These are phyloP conservation scores for Saccharomyces hybrid DNA, from an alignment of 1,139 yeast species.

Conservation along the genomic window DNA sequence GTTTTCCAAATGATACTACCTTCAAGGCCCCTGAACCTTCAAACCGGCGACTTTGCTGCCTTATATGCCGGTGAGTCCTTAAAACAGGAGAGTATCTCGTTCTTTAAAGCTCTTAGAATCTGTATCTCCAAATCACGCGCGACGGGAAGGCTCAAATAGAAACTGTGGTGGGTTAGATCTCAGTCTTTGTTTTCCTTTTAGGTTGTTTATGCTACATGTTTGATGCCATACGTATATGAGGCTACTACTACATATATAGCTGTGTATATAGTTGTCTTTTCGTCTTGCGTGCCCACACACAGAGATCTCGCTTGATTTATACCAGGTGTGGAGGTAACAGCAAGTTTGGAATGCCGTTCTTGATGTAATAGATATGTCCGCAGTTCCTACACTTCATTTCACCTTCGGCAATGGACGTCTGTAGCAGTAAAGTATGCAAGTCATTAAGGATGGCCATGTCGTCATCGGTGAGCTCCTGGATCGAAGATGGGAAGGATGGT, in stretches of 20 bases:
- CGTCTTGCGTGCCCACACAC: background rate
- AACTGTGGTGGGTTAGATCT: background rate
- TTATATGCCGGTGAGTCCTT: background rate
- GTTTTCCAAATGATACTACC: background rate
- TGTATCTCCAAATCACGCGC: background rate
- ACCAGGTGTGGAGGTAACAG: conserved; percentile 90
- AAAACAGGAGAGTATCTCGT: background rate
- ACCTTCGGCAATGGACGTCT: conserved; percentile 82
- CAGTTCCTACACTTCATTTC: conserved; percentile 84
- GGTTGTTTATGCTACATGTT: background rate
- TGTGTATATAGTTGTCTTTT: background rate
- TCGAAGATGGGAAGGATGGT: conserved; percentile 37
- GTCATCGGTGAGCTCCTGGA: conserved; percentile 39
- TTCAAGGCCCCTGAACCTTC: background rate
- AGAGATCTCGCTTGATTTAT: conserved; percentile 16
- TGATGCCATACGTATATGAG: background rate
- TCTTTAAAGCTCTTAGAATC: background rate
- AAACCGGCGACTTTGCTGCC: background rate
- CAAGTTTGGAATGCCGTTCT: conserved; percentile 90
- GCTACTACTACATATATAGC: background rate
- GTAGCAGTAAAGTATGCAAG: conserved; percentile 69
- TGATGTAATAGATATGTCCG: conserved; percentile 79
- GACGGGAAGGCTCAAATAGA: background rate
- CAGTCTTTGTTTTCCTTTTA: background rate
- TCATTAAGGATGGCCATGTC: conserved; percentile 59